These are phyloP conservation scores for Cladosporium sp. DNA, from an alignment of 2,329 filamentous ascomycete species.

Conservation along the genomic window DNA sequence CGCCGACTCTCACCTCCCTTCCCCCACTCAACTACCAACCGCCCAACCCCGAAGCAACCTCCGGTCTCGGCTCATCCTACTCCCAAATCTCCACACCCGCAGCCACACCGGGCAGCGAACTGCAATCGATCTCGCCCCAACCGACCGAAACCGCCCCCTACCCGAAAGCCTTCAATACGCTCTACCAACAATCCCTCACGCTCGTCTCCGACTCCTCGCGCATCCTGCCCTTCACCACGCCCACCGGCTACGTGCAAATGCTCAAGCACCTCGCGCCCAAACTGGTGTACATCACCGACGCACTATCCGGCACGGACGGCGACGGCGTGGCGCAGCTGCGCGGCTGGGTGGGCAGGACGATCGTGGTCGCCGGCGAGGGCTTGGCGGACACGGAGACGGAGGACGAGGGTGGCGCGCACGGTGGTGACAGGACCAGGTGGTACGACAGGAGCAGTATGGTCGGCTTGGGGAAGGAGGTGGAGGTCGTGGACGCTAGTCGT, in stretches of 20 bases:
- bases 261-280: slow-evolving; percentile 82
- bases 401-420: slow-evolving; percentile 46
- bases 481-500: slow-evolving; percentile 78
- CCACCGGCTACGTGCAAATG: slow-evolving; percentile 80
- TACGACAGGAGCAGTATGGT: slow-evolving; percentile 78
- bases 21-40: slow-evolving; percentile 36
- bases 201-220: slow-evolving; percentile 82
- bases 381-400: slow-evolving; percentile 74
- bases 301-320: slow-evolving; percentile 64
- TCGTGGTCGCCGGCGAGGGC: slow-evolving; percentile 63
- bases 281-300: slow-evolving; percentile 78
- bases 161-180: slow-evolving; percentile 65
- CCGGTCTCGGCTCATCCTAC: slow-evolving; percentile 75
- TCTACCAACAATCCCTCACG: slow-evolving; percentile 73
- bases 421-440: slow-evolving; percentile 56
- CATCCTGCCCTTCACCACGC: slow-evolving; percentile 82
- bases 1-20: slow-evolving; percentile 63
- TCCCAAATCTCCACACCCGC: slow-evolving; percentile 73
- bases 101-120: slow-evolving; percentile 62
- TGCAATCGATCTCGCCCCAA: slow-evolving; percentile 40
- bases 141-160: slow-evolving; percentile 32
- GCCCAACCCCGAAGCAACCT: slow-evolving; percentile 53
- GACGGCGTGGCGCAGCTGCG: slow-evolving; percentile 64
- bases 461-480: slow-evolving; percentile 79
- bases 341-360: slow-evolving; percentile 59